Evolutionary conservation across 345 rosid species (phyloP).

Genomic region (Eucalyptus regnans): DNA sequence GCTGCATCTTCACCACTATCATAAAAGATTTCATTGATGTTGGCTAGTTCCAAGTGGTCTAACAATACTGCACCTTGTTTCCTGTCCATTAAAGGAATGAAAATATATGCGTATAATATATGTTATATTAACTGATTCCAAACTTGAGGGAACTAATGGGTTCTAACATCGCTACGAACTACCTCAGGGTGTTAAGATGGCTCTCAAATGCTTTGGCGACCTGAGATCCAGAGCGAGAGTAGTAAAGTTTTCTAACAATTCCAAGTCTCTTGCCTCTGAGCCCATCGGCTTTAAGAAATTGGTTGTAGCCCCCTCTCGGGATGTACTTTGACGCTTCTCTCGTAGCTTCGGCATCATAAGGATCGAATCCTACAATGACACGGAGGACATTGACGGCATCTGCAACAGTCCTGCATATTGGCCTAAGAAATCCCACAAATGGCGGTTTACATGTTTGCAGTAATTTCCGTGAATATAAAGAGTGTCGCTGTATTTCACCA

Average conservation of each 20-base stretch:
- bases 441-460: not conserved
- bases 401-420: conserved; percentile 27
- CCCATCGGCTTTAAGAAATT: conserved; percentile 28
- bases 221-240: not conserved
- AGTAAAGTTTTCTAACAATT: conserved; percentile 21
- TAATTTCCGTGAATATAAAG: not conserved
- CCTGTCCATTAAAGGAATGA: conserved; percentile 3
- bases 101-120: not conserved
- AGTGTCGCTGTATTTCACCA: not conserved
- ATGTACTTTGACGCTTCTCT: conserved; percentile 21
- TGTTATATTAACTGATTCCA: not conserved
- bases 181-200: conserved; percentile 38
- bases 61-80: conserved; percentile 31
- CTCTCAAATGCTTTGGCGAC: conserved; percentile 9
- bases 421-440: conserved; percentile 4
- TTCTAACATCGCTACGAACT: not conserved
- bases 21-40: conserved; percentile 4
- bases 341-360: conserved; percentile 23
- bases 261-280: conserved; percentile 53
- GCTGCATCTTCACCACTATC: conserved; percentile 25
- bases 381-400: conserved; percentile 36
- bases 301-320: conserved; percentile 36
- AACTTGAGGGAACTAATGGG: not conserved
- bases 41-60: conserved; percentile 24
- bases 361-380: conserved; percentile 30